Percentiles rank a stretch among this genome's conserved stretches.
Conservation (phyloP, 2,329 filamentous ascomycete genomes). For the Geoglossum cookeanum region DNA sequence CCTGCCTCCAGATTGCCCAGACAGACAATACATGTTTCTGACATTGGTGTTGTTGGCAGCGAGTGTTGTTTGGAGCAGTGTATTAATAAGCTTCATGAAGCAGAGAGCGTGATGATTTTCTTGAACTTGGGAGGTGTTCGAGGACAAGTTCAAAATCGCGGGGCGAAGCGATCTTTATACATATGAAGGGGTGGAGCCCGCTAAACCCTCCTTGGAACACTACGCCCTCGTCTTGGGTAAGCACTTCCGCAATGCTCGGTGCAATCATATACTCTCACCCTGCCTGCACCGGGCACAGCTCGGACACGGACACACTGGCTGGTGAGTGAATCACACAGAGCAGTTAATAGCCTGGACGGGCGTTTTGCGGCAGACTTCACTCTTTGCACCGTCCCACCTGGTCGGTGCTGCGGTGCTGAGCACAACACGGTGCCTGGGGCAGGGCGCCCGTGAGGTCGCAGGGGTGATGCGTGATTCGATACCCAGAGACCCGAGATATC, state of each 20-base stretch:
- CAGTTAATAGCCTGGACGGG: too few relatives aligned
- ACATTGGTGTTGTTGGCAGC: slow-evolving; percentile 26
- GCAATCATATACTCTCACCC: not conserved
- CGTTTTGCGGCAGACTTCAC: too few relatives aligned
- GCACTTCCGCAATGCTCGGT: not conserved
- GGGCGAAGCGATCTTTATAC: slow-evolving; percentile 4
- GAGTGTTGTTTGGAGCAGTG: not conserved
- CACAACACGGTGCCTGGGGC: too few relatives aligned
- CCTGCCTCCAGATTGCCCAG: slow-evolving; percentile 46
- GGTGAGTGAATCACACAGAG: too few relatives aligned
- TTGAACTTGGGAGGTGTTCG: not conserved
- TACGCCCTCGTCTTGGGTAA: not conserved
- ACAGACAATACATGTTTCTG: slow-evolving; percentile 53
- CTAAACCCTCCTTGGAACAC: not conserved
- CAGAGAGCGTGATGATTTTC: not conserved
- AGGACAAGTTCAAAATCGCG: slow-evolving; percentile 1
- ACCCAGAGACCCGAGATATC: too few relatives aligned
- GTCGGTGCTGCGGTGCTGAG: too few relatives aligned
- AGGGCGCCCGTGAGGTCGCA: too few relatives aligned
- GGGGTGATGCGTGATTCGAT: too few relatives aligned
- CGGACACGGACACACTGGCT: too few relatives aligned
- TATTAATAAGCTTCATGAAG: slow-evolving; percentile 3
- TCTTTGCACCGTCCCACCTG: too few relatives aligned
- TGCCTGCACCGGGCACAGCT: too few relatives aligned
- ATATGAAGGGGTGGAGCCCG: not conserved